Conservation (phyloP, 306 rosid species). For the Dalbergia cochinchinensis region DNA sequence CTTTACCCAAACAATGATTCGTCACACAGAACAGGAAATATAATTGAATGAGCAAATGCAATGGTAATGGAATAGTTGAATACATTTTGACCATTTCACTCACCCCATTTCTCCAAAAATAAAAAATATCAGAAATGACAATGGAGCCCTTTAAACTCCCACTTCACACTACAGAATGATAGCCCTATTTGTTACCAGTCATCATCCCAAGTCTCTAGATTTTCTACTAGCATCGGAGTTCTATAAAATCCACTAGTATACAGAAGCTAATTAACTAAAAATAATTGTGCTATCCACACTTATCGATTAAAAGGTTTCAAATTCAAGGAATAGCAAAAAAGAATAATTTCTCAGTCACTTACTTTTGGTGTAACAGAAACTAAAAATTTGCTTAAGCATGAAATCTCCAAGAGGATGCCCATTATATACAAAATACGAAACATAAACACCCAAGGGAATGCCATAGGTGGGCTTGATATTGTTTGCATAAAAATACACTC, state of each 20-base stretch:
- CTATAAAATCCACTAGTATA: background rate
- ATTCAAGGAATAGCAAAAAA: background rate
- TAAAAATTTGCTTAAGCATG: background rate
- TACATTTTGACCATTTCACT: conserved; percentile 20
- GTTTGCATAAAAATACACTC: background rate
- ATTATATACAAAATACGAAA: conserved; percentile 6
- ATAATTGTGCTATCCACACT: background rate
- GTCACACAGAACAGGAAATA: background rate
- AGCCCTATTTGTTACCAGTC: background rate
- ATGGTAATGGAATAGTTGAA: background rate
- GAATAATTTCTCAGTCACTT: background rate
- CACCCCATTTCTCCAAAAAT: background rate
- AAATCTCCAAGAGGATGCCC: conserved; percentile 23
- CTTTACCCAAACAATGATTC: conserved; percentile 14
- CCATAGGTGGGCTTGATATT: background rate
- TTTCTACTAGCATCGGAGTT: background rate
- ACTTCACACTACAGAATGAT: conserved; percentile 10
- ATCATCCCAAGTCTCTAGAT: conserved; percentile 11
- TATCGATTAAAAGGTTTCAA: background rate
- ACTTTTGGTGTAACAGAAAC: background rate
- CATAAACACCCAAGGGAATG: background rate
- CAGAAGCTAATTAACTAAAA: background rate
- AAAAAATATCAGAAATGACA: background rate
- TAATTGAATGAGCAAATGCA: conserved; percentile 3
- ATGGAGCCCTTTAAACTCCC: conserved; percentile 6